Evolutionary conservation across 352 stramenopile genomes (phyloP).

Genomic region (Globisporangium alternatum): DNA sequence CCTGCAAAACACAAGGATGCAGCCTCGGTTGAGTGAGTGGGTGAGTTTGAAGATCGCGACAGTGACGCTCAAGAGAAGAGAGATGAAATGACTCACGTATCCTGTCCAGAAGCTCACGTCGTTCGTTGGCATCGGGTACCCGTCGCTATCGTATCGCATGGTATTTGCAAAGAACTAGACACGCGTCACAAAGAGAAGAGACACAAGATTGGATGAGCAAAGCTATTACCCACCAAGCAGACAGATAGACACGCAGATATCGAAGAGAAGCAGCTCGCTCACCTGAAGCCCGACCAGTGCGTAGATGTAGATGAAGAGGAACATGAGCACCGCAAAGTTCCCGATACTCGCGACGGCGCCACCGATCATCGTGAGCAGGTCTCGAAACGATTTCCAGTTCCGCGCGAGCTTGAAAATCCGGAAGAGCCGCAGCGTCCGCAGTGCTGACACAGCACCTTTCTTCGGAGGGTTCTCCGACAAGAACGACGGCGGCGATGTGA

Average conservation of each 20-base stretch:
- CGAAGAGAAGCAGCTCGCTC: neutral
- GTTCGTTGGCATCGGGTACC: conserved; percentile 44
- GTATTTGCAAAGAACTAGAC: conserved; percentile 93
- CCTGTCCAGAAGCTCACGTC: conserved; percentile 62
- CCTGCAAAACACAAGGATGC: conserved; percentile 20
- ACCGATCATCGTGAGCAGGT: conserved; percentile 89
- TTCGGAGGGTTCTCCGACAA: conserved; percentile 48
- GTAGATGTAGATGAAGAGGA: conserved; percentile 96
- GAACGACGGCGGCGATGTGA: conserved; percentile 67
- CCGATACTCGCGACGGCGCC: conserved; percentile 90
- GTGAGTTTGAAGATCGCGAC: neutral
- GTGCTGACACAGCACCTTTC: conserved; percentile 71
- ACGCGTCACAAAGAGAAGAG: neutral
- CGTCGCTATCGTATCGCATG: conserved; percentile 89
- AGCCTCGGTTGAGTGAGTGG: neutral
- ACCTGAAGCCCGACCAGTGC: conserved; percentile 88
- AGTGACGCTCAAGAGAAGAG: neutral
- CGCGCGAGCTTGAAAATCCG: conserved; percentile 94
- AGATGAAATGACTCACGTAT: conserved; percentile 25
- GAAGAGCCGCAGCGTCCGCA: conserved; percentile 90
- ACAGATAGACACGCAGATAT: neutral
- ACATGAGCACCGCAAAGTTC: conserved; percentile 93
- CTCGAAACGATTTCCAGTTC: conserved; percentile 90
- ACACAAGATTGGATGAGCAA: neutral
- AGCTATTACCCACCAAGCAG: neutral